Percentiles rank a stretch among this genome's conserved stretches.
Evolutionary conservation across 805 yeast species (phyloP).

Genomic region (Scheffersomyces lignosus): DNA sequence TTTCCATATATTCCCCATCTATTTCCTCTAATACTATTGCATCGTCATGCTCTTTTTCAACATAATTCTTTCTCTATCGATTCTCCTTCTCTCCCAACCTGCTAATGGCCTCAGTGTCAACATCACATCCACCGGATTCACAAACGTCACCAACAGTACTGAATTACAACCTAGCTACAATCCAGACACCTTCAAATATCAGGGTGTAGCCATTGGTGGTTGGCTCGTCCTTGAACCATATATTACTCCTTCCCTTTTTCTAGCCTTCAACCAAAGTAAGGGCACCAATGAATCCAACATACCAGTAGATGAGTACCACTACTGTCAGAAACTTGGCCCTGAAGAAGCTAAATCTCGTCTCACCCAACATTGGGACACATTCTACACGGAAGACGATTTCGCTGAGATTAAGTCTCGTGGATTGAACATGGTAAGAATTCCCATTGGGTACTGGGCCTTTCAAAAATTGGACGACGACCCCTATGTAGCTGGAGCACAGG

Average conservation of each 20-base stretch:
- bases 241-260: constrained; percentile 64
- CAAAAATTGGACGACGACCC: constrained; percentile 52
- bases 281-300: constrained; percentile 22
- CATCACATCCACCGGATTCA: too few species aligned
- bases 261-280: constrained; percentile 32
- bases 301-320: constrained; percentile 64
- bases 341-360: constrained; percentile 44
- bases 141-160: constrained; percentile 7
- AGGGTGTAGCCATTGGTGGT: constrained; percentile 64
- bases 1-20: too few species aligned
- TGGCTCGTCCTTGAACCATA: constrained; percentile 74
- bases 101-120: too few species aligned
- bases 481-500: constrained; percentile 64
- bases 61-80: too few species aligned
- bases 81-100: too few species aligned
- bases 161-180: constrained; percentile 4
- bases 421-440: constrained; percentile 70
- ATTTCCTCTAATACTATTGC: too few species aligned
- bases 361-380: constrained; percentile 55
- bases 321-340: constrained; percentile 49
- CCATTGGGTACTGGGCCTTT: constrained; percentile 84
- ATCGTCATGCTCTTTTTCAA: too few species aligned
- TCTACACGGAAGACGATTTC: constrained; percentile 62
- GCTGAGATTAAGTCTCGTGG: constrained; percentile 50
- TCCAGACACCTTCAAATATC: constrained; percentile 12